phyloP scores from a whole-genome alignment of 2,329 filamentous ascomycete species.

The Teratosphaeria nubilosa region DNA sequence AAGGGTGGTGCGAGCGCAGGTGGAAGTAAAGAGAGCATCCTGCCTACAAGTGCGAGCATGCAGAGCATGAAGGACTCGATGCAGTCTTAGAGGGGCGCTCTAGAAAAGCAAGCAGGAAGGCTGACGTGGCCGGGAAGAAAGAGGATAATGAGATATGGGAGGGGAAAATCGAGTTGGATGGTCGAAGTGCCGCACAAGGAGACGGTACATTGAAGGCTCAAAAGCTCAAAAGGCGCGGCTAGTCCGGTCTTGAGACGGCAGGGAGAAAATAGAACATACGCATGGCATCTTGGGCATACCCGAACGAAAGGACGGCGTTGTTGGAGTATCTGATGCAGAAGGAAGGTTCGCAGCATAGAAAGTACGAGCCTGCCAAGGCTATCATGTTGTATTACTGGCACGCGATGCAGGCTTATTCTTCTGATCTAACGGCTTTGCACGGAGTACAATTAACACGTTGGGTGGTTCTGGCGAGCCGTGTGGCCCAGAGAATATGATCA shows the following conservation, averaged over 20 bases:
- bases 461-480: neutral
- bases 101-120: neutral
- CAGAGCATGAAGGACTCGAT: constrained; percentile 81
- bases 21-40: constrained; percentile 44
- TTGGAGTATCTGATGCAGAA: neutral
- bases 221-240: neutral
- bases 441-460: neutral
- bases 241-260: neutral
- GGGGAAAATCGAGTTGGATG: neutral
- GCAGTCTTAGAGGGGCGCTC: constrained; percentile 45
- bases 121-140: neutral
- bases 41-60: constrained; percentile 68
- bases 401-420: neutral
- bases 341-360: neutral
- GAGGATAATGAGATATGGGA: neutral
- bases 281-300: neutral
- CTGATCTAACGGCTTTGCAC: too few species aligned
- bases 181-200: neutral
- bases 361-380: neutral
- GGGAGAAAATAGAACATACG: neutral
- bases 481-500: neutral
- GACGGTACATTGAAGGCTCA: neutral
- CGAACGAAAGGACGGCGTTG: neutral
- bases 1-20: constrained; percentile 44
- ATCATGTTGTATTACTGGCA: neutral